phyloP scores from a whole-genome alignment of 441 rosid genomes.

The Gossypium davidsonii region DNA sequence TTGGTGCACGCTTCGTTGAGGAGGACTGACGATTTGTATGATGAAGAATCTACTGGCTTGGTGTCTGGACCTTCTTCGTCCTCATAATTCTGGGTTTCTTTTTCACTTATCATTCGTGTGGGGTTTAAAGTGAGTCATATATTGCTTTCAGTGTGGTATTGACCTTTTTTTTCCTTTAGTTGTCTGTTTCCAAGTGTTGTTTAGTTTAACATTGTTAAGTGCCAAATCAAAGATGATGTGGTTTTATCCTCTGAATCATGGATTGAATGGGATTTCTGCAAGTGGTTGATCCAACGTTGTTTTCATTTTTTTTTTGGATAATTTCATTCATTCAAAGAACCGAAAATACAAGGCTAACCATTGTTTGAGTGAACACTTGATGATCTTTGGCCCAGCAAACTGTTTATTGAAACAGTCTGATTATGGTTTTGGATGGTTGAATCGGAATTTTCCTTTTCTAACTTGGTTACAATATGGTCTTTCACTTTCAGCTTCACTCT shows the following conservation, averaged over 20 bases:
- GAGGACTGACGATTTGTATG: constrained; percentile 54
- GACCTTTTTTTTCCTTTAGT: background rate
- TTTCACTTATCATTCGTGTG: background rate
- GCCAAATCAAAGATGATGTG: background rate
- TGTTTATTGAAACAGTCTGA: constrained; percentile 9
- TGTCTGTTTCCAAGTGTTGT: background rate
- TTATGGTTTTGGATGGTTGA: background rate
- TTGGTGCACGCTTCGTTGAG: constrained; percentile 50
- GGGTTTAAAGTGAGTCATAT: background rate
- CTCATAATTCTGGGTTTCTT: constrained; percentile 6
- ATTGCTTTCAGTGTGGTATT: background rate
- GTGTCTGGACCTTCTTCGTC: constrained; percentile 29
- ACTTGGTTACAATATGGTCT: background rate
- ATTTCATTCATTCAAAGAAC: background rate
- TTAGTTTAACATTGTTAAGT: background rate
- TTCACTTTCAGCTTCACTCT: background rate
- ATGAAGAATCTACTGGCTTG: constrained; percentile 41
- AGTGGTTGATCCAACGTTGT: background rate
- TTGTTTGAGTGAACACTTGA: background rate
- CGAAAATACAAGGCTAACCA: background rate
- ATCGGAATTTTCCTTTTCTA: background rate
- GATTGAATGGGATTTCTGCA: background rate
- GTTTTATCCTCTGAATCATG: background rate
- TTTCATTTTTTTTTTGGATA: background rate
- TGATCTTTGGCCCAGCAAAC: background rate